A percentile compares a stretch with the other conserved stretches of the same genome.
Conservation (phyloP, 306 rosid genomes). For the Delonix regia region DNA sequence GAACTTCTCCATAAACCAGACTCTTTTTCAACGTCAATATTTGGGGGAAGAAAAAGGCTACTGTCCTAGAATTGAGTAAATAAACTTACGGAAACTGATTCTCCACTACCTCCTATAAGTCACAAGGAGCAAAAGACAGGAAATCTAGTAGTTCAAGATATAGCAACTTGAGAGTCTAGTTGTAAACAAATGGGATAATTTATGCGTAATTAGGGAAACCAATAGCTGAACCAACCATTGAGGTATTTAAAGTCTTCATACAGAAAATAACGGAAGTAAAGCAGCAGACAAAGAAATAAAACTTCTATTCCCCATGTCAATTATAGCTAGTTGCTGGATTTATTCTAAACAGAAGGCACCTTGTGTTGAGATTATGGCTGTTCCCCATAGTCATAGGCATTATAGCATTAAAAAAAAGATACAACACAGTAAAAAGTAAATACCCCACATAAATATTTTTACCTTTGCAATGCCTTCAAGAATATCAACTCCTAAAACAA, state of each 20-base stretch:
- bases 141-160: constrained; percentile 8
- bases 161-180: neutral
- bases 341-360: neutral
- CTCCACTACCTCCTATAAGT: neutral
- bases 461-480: constrained; percentile 94
- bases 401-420: neutral
- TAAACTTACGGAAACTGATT: too few relatives aligned
- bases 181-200: neutral
- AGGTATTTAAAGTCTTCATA: neutral
- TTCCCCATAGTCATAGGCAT: too few relatives aligned
- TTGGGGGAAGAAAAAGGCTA: neutral
- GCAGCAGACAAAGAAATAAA: neutral
- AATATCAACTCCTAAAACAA: constrained; percentile 93
- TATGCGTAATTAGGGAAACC: neutral
- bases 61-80: neutral
- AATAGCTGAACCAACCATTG: neutral
- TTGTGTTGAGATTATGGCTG: too few relatives aligned
- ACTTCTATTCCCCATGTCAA: neutral
- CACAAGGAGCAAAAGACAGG: constrained; percentile 4
- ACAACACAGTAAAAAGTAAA: neutral
- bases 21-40: neutral
- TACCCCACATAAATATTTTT: constrained; percentile 11
- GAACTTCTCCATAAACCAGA: neutral
- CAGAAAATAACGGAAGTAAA: neutral
- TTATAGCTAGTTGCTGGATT: neutral